A percentile compares a stretch with the other conserved stretches of the same genome.
Evolutionary conservation across 176 grass and related monocot species (phyloP).

Genomic region (Echinochloa phyllopogon): DNA sequence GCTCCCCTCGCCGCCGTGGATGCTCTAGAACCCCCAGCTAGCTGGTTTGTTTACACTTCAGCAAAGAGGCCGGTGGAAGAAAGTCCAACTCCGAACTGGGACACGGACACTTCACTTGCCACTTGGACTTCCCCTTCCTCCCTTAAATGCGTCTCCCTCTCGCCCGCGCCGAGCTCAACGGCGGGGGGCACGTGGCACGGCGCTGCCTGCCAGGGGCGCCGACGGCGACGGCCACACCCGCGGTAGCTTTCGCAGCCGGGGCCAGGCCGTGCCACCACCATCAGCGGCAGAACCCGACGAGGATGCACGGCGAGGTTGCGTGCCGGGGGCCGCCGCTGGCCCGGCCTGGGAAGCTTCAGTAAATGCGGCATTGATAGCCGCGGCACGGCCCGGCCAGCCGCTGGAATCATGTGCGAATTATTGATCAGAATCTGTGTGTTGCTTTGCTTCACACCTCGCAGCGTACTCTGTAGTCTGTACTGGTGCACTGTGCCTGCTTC

Average conservation of each 20-base stretch:
- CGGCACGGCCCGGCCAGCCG: constrained; percentile 37
- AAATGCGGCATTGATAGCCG: constrained; percentile 47
- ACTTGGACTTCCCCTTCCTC: not conserved
- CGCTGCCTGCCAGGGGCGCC: not conserved
- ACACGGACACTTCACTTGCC: constrained; percentile 51
- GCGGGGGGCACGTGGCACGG: constrained; percentile 1
- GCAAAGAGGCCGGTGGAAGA: not conserved
- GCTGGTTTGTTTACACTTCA: not conserved
- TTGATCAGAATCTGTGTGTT: constrained; percentile 35
- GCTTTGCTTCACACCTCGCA: not conserved
- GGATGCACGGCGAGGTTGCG: constrained; percentile 34
- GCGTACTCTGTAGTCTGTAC: not conserved
- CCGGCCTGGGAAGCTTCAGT: constrained; percentile 32
- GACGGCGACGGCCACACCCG: constrained; percentile 6
- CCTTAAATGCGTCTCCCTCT: constrained; percentile 34
- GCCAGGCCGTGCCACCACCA: not conserved
- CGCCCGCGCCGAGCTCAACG: constrained; percentile 2
- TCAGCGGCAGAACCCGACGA: not conserved
- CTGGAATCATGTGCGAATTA: constrained; percentile 49
- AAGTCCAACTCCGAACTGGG: constrained; percentile 38
- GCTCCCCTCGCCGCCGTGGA: not conserved
- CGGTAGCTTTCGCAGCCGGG: constrained; percentile 26
- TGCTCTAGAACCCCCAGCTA: constrained; percentile 6
- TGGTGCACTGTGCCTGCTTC: not conserved
- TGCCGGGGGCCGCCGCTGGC: constrained; percentile 25